Base-by-base conservation (phyloP, 192 early-diverging fungal species). In the Coemansia sp. region DNA sequence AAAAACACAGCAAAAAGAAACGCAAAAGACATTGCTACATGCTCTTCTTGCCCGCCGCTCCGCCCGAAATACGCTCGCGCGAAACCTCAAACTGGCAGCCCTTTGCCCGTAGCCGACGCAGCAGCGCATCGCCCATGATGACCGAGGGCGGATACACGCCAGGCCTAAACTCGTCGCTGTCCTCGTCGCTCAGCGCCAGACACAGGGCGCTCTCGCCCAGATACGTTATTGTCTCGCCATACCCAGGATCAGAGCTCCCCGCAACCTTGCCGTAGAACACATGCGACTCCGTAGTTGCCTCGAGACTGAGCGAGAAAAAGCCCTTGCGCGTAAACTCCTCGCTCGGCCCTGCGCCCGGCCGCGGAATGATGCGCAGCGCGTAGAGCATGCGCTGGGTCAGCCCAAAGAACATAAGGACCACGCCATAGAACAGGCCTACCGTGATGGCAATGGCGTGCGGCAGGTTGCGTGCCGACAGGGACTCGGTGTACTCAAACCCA, bases 121-220 rank as follows among this genome's bases (percentile, higher is more conserved):
- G 64, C 45, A 93, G 60, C 1, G 80, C 78, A 18, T 80, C 24
- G 29, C 93, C 91, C 80, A 92, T 87, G n/a, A 86, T 84, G 37
- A 80, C 78, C 6, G 87, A 85, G 17, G 90, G 84, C 18, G 93
- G 90, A 26, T 89, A 68, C 6, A 96, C 79, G 34, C 91, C 93
- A 5, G 73, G 78, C 22, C 80, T 60, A 46, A 81, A 78, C 9
- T 80, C 39, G 2, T 63, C 29, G 34, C 81, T 70, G 14, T 79
- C 66, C 25, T 84, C 77, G n/a, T n/a, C n/a, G n/a, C n/a, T n/a
- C 37, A 87, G 61, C 7, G 86, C 80, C 41, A 94, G 53, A 41
- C 81, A 85, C 15, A 94, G 67, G 0, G 90, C 91, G 24, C 85
- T 72, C 51, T 96, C 90, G 20, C 84, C 80, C 19, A 93, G 56